Conservation (phyloP, 805 yeast genomes). For the Starmerella floricola region DNA sequence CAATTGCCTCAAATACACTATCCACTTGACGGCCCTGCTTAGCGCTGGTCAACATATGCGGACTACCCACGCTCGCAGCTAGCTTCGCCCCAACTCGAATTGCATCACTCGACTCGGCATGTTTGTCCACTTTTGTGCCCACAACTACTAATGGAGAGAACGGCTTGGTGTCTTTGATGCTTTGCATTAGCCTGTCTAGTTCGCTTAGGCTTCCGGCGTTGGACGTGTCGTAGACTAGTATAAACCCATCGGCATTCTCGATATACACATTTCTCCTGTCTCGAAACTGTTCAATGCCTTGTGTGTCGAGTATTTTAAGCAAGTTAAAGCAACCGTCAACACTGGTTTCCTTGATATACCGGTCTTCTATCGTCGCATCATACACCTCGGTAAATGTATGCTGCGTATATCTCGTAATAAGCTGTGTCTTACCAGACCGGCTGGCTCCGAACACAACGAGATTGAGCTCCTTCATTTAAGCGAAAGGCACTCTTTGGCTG, state of each 20-base stretch:
- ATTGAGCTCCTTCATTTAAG: slow-evolving; percentile 60
- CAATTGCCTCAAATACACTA: slow-evolving; percentile 79
- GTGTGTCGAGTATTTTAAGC: slow-evolving; percentile 80
- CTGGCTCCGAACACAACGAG: slow-evolving; percentile 92
- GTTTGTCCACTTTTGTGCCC: slow-evolving; percentile 83
- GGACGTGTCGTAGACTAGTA: slow-evolving; percentile 75
- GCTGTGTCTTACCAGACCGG: slow-evolving; percentile 91
- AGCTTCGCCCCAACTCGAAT: slow-evolving; percentile 75
- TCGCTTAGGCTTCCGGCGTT: slow-evolving; percentile 67
- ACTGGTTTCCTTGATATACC: slow-evolving; percentile 77
- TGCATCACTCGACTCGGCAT: slow-evolving; percentile 57
- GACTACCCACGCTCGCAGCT: slow-evolving; percentile 78
- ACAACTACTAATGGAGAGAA: slow-evolving; percentile 81
- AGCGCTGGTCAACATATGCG: slow-evolving; percentile 91
- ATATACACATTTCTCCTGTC: slow-evolving; percentile 71
- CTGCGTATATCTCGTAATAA: slow-evolving; percentile 85
- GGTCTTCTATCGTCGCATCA: slow-evolving; percentile 96
- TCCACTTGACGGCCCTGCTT: slow-evolving; percentile 78
- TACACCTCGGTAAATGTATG: slow-evolving; percentile 81
- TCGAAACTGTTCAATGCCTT: slow-evolving; percentile 89
- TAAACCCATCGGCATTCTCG: slow-evolving; percentile 80
- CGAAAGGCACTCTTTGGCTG: too few relatives aligned
- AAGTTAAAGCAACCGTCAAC: slow-evolving; percentile 81
- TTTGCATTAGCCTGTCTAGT: slow-evolving; percentile 65
- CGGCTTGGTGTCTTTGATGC: slow-evolving; percentile 74